phyloP scores from a whole-genome alignment of 179 eudicot genomes.

The Actinidia chinensis region DNA sequence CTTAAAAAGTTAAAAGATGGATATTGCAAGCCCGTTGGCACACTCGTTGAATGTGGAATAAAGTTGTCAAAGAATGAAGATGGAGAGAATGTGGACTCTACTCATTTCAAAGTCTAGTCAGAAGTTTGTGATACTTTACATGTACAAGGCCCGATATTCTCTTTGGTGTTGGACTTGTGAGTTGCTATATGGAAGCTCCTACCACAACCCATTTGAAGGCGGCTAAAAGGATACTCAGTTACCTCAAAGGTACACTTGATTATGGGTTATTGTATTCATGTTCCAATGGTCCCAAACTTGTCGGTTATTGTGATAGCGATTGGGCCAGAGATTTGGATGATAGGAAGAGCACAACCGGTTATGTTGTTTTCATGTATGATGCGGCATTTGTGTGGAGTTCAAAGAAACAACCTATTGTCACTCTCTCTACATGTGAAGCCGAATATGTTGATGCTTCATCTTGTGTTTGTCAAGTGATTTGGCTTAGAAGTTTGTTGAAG shows the following conservation, averaged over 20 bases:
- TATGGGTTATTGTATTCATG: not conserved
- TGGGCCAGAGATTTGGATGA: slow-evolving; percentile 5
- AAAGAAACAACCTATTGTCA: not conserved
- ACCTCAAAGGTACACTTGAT: not conserved
- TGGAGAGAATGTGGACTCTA: not conserved
- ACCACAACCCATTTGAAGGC: not conserved
- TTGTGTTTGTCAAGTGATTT: too few species aligned
- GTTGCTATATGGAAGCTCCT: too few species aligned
- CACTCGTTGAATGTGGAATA: not conserved
- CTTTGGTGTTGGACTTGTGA: too few species aligned
- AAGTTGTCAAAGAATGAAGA: not conserved
- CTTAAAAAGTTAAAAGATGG: not conserved
- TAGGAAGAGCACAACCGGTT: not conserved
- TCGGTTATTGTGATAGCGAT: not conserved
- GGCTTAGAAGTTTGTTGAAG: not conserved
- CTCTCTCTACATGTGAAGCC: not conserved
- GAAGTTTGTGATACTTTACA: not conserved
- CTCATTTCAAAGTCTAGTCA: not conserved
- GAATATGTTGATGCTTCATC: not conserved
- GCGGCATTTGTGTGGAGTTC: not conserved
- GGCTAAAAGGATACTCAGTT: not conserved
- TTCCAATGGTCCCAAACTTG: not conserved
- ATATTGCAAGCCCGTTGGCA: not conserved
- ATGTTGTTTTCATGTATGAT: not conserved
- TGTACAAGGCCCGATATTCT: not conserved